A percentile compares a stretch with the other conserved stretches of the same genome.
Evolutionary conservation across 2,329 filamentous ascomycete genomes (phyloP).

Genomic region (Annulohypoxylon truncatum): DNA sequence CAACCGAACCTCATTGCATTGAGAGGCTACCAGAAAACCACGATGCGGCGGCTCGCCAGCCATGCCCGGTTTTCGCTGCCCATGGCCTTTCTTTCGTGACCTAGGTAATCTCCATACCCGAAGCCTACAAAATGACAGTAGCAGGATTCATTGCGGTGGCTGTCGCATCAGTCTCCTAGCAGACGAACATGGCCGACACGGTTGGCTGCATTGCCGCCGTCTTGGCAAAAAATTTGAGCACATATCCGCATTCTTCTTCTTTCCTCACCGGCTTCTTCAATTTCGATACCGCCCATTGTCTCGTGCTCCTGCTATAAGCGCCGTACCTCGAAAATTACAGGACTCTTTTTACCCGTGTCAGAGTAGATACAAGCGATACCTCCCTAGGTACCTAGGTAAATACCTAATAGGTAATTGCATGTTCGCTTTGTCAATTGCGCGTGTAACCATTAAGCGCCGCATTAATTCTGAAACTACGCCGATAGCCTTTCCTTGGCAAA

Average conservation of each 20-base stretch:
- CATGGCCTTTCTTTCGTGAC: slow-evolving; percentile 3
- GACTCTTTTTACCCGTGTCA: neutral
- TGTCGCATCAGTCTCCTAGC: slow-evolving; percentile 12
- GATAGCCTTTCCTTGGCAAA: neutral
- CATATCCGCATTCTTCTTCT: neutral
- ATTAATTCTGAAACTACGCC: slow-evolving; percentile 14
- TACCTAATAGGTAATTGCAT: too few species aligned
- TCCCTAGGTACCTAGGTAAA: too few species aligned
- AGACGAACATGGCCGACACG: slow-evolving; percentile 6
- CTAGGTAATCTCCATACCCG: slow-evolving; percentile 25
- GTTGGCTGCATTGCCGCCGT: slow-evolving; percentile 41
- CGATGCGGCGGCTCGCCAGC: slow-evolving; percentile 40
- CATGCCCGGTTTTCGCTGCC: slow-evolving; percentile 13
- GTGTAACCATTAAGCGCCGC: slow-evolving; percentile 34
- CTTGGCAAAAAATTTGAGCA: slow-evolving; percentile 28
- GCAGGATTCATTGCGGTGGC: slow-evolving; percentile 14
- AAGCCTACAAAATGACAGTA: slow-evolving; percentile 27
- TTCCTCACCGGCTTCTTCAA: neutral
- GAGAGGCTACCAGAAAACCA: slow-evolving; percentile 37
- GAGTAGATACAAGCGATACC: slow-evolving; percentile 4
- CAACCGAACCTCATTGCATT: slow-evolving; percentile 37
- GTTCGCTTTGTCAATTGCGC: slow-evolving; percentile 9
- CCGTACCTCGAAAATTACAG: slow-evolving; percentile 23
- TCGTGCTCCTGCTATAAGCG: slow-evolving; percentile 28
- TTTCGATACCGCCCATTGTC: slow-evolving; percentile 4